These are phyloP conservation scores for Fusarium lyarnte DNA, from an alignment of 2,329 filamentous ascomycete genomes.

Conservation along the genomic window DNA sequence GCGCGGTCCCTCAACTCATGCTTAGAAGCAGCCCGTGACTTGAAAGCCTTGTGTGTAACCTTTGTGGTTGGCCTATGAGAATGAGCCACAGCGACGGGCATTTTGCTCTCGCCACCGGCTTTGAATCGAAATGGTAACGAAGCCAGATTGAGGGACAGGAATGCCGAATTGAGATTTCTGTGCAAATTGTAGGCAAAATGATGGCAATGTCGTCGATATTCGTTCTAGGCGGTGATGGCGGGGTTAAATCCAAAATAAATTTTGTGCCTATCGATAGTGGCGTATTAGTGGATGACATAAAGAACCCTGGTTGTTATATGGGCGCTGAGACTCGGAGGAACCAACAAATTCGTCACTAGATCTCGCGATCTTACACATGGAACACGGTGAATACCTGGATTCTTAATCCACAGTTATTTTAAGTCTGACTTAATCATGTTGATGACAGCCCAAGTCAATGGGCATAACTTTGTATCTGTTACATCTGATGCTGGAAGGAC, in stretches of 20 bases:
- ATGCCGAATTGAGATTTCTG: slow-evolving; percentile 1
- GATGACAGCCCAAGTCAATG: no score
- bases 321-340: not conserved
- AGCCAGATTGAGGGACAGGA: slow-evolving; percentile 61
- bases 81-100: slow-evolving; percentile 78
- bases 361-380: fast-evolving
- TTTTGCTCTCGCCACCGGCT: slow-evolving; percentile 76
- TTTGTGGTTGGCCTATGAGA: slow-evolving; percentile 96
- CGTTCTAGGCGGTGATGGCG: slow-evolving; percentile 46
- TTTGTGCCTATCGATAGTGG: slow-evolving; percentile 52
- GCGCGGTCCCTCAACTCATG: slow-evolving; percentile 82
- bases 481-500: not conserved
- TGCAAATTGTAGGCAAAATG: slow-evolving; percentile 22
- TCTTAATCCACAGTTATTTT: fast-evolving
- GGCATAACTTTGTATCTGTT: not conserved
- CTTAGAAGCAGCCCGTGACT: slow-evolving; percentile 90
- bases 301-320: not conserved
- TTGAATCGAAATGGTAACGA: slow-evolving; percentile 89
- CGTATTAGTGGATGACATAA: slow-evolving; percentile 3
- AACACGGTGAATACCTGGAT: fast-evolving
- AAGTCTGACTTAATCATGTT: fast-evolving
- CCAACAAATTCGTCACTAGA: no score
- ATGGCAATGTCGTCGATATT: slow-evolving; percentile 43
- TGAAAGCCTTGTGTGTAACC: slow-evolving; percentile 87
- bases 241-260: slow-evolving; percentile 52